These are phyloP conservation scores for Tympanopsis confertula DNA, from an alignment of 2,329 filamentous ascomycete genomes.

Conservation along the genomic window DNA sequence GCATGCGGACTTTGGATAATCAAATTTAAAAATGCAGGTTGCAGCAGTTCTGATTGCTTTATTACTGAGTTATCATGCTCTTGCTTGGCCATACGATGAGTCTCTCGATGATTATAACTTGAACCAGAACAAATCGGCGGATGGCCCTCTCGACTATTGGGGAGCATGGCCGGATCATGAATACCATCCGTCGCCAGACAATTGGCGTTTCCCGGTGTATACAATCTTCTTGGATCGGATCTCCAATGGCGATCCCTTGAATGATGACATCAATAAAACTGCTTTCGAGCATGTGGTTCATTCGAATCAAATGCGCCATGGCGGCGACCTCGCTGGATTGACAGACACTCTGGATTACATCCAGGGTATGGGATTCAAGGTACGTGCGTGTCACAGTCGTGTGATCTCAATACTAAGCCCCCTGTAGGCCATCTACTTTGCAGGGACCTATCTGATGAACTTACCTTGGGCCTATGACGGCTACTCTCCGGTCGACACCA, in stretches of 20 bases:
- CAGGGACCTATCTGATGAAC: constrained; percentile 52
- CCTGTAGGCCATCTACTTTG: constrained; percentile 44
- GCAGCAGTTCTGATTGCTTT: not conserved
- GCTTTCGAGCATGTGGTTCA: constrained; percentile 46
- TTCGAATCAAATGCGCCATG: constrained; percentile 51
- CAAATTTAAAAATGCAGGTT: not conserved
- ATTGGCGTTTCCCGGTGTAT: constrained; percentile 57
- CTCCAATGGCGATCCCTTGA: constrained; percentile 52
- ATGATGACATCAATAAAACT: constrained; percentile 51
- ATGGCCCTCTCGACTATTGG: constrained; percentile 42
- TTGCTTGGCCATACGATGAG: constrained; percentile 9
- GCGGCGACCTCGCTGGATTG: constrained; percentile 46
- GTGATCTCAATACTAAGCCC: not conserved
- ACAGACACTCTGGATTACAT: constrained; percentile 51
- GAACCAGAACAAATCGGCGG: constrained; percentile 45
- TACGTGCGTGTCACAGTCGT: constrained; percentile 9
- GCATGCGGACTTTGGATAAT: no score
- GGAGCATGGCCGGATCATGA: constrained; percentile 38
- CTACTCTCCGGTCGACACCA: constrained; percentile 47
- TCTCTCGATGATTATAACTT: constrained; percentile 39
- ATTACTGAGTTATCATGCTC: not conserved
- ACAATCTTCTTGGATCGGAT: constrained; percentile 52
- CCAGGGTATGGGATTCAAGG: constrained; percentile 52
- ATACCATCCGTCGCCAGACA: constrained; percentile 41
- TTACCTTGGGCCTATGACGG: constrained; percentile 51